phyloP scores from a whole-genome alignment of 495 filamentous ascomycete species.

The Aspergillus nidulans region DNA sequence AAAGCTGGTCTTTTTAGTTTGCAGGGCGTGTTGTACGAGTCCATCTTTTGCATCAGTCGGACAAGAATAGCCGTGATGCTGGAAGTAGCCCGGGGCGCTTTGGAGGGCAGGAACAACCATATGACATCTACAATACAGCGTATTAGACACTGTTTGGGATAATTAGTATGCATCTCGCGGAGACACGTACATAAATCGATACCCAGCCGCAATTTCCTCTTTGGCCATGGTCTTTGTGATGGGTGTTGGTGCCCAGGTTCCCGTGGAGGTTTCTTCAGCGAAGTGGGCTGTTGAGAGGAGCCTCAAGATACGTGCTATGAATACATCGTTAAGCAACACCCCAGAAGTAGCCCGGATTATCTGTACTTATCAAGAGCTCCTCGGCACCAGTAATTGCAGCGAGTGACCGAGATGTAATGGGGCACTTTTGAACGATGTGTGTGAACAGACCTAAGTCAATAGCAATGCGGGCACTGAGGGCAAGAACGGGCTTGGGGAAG shows the following conservation, averaged over 20 bases:
- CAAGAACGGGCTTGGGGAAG: constrained; percentile 7
- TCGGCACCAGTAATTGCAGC: constrained; percentile 2
- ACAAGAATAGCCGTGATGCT: neutral
- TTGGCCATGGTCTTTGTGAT: constrained; percentile 7
- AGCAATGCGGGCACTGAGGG: constrained; percentile 1
- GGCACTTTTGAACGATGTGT: neutral
- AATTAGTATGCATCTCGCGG: too few relatives aligned
- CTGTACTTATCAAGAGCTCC: constrained; percentile 4
- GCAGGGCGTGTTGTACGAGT: constrained; percentile 1
- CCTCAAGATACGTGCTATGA: constrained; percentile 3
- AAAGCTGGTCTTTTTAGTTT: neutral
- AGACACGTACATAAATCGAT: too few relatives aligned
- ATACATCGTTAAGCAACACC: neutral
- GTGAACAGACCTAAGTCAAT: constrained; percentile 4
- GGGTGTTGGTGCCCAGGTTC: constrained; percentile 4
- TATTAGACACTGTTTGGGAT: too few relatives aligned
- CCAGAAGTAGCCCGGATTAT: neutral
- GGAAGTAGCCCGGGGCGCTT: constrained; percentile 6
- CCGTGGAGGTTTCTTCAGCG: neutral
- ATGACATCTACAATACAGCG: too few relatives aligned
- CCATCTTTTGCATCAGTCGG: constrained; percentile 4
- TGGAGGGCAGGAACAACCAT: constrained; percentile 7
- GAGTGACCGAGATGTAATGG: neutral
- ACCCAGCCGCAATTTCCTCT: constrained; percentile 6
- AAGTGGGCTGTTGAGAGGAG: constrained; percentile 5